Base-by-base conservation (phyloP, 1,284 basidiomycete genomes). In the Tilletia walkeri region DNA sequence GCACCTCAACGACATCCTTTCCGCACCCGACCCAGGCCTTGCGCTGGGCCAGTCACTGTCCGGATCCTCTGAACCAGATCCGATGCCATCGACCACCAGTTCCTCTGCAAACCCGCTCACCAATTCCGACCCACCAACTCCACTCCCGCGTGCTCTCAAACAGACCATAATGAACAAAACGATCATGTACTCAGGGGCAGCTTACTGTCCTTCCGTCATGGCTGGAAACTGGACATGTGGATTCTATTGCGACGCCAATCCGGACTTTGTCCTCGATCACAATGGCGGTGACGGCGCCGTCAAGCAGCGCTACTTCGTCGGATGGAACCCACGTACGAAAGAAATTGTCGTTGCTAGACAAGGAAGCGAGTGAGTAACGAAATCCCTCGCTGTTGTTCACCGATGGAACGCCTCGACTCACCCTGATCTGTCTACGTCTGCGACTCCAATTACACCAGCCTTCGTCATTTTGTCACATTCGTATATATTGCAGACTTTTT, bases 191-290 rank as follows among this genome's bases (percentile, higher is more conserved):
- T 4, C 59, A 7, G 36, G 59, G 34, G 59, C 59, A 6, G 59
- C 36, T 16, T 63, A 63, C 59, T 63, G 59, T 20, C 59, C 59
- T 10, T 63, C 59, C 18, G 59, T 63, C 14, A 34, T 36, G 4
- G 36, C 10, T 41, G 59, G 59, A 16, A 30, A 16, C 34, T 66
- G 65, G 65, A 66, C 65, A 6, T 47, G 65, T 30, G 65, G 65
- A n/a, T 9, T 20, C 12, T 48, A 66, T 45, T 66, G 65, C n/a
- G 47, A 66, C 20, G 47, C 45, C 20, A 48, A 49, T 34, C 47
- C 65, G 7, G 39, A 47, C 16, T 49, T 66, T 47, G 41, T 30
- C 18, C 9, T 49, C 20, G n/a, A 3, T 14, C 14, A 30, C 20
- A 34, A 20, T 41, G 65, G 45, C 45, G 45, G 65, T 18, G 39